These are phyloP conservation scores for Tetrapisispora arboricola DNA, from an alignment of 805 yeast species.

Conservation along the genomic window DNA sequence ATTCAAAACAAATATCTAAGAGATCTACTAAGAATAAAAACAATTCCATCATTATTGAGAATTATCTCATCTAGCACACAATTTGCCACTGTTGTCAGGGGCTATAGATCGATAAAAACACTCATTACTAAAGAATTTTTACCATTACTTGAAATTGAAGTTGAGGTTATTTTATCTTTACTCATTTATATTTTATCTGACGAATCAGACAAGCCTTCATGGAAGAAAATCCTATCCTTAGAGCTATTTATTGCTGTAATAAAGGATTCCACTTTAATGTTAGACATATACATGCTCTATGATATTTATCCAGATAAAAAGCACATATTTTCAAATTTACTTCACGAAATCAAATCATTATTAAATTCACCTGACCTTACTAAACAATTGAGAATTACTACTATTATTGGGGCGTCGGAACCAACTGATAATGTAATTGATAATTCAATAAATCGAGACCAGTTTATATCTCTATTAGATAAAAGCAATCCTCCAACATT, in stretches of 20 bases:
- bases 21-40: conserved; percentile 50
- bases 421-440: conserved; percentile 32
- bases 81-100: conserved; percentile 65
- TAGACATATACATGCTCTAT: conserved; percentile 47
- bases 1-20: conserved; percentile 52
- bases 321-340: conserved; percentile 47
- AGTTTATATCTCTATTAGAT: conserved; percentile 68
- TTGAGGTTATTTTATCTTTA: conserved; percentile 70
- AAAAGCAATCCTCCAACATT: conserved; percentile 64
- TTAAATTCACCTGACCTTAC: conserved; percentile 24
- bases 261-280: conserved; percentile 43
- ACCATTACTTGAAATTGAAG: conserved; percentile 55
- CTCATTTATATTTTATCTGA: conserved; percentile 61
- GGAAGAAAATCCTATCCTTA: conserved; percentile 68
- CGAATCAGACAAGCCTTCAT: conserved; percentile 43
- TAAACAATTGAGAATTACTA: conserved; percentile 28
- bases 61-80: conserved; percentile 45
- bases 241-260: conserved; percentile 61
- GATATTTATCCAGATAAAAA: conserved; percentile 51
- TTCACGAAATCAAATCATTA: conserved; percentile 34
- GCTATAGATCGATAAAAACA: conserved; percentile 58
- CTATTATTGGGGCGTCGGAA: conserved; percentile 25
- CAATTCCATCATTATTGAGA: conserved; percentile 68
- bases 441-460: conserved; percentile 39
- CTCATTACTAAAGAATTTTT: conserved; percentile 51